Evolutionary conservation across 345 rosid species (phyloP).

Genomic region (Raphanus raphanistrum): DNA sequence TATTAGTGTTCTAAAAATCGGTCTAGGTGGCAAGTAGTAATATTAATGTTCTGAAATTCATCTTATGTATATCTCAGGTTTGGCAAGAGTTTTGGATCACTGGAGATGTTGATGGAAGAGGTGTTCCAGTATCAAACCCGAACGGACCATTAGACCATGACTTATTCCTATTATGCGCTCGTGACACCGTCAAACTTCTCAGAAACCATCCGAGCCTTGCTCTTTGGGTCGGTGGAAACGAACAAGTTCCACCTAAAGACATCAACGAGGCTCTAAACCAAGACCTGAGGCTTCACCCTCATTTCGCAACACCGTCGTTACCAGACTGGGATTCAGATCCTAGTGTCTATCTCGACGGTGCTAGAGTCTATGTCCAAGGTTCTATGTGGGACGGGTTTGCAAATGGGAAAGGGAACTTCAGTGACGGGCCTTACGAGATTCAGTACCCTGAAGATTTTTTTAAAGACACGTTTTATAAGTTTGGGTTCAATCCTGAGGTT

Average conservation of each 20-base stretch:
- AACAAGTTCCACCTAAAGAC: conserved; percentile 93
- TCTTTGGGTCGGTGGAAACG: conserved; percentile 99
- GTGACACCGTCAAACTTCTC: conserved; percentile 89
- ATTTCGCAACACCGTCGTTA: conserved; percentile 43
- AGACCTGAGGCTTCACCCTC: conserved; percentile 77
- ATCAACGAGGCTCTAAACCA: conserved; percentile 71
- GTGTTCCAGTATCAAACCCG: conserved; percentile 88
- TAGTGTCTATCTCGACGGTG: conserved; percentile 88
- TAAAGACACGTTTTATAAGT: conserved; percentile 18
- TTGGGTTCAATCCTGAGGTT: conserved; percentile 97
- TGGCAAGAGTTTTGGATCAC: conserved; percentile 99
- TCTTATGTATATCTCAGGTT: no score
- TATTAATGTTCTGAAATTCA: no score
- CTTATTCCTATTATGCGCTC: conserved; percentile 81
- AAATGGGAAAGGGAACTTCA: conserved; percentile 81
- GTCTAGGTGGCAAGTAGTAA: no score
- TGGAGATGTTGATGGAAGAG: conserved; percentile 99
- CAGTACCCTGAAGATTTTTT: neutral
- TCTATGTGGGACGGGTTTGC: conserved; percentile 99
- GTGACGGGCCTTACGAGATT: conserved; percentile 80
- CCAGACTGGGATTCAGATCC: conserved; percentile 51
- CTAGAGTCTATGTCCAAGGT: conserved; percentile 79
- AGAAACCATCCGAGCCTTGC: conserved; percentile 95
- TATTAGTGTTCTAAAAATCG: neutral
- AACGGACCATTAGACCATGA: conserved; percentile 92